Percentiles rank a stretch among this genome's conserved stretches.
These are phyloP conservation scores for Volvariella volvacea DNA, from an alignment of 1,284 basidiomycete genomes.

Conservation along the genomic window DNA sequence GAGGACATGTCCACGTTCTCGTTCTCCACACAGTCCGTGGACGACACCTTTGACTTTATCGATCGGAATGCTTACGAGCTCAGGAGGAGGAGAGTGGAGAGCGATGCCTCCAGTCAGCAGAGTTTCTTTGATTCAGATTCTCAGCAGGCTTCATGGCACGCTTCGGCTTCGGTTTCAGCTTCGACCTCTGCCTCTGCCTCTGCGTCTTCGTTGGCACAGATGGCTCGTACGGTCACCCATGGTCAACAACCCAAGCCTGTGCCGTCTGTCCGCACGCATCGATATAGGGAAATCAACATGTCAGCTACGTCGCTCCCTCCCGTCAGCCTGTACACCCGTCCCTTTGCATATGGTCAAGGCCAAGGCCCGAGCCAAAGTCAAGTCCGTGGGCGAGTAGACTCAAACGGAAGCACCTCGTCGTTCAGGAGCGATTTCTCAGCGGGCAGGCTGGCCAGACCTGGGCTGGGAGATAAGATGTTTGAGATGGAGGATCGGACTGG, in stretches of 20 bases:
- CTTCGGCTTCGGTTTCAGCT: too few relatives aligned
- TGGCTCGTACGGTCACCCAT: too few relatives aligned
- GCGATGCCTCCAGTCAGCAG: conserved; percentile 70
- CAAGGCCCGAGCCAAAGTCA: too few relatives aligned
- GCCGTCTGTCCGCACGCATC: conserved; percentile 36
- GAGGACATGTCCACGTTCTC: conserved; percentile 46
- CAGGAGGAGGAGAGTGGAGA: conserved; percentile 55
- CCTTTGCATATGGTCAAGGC: conserved; percentile 35
- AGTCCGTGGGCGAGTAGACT: conserved; percentile 47
- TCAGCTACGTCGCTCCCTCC: conserved; percentile 51
- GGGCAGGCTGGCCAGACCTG: conserved; percentile 58
- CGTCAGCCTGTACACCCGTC: conserved; percentile 64
- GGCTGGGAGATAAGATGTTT: conserved; percentile 86
- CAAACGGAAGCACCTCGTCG: conserved; percentile 61
- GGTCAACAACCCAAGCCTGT: too few relatives aligned
- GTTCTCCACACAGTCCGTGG: conserved; percentile 51
- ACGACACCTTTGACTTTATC: conserved; percentile 71
- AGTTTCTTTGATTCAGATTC: too few relatives aligned
- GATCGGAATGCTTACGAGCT: conserved; percentile 23
- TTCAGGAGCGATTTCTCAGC: conserved; percentile 57
- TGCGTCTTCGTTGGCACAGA: too few relatives aligned
- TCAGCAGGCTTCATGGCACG: too few relatives aligned
- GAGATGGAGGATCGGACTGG: conserved; percentile 50
- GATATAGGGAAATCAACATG: conserved; percentile 37
- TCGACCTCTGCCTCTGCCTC: too few relatives aligned